A percentile compares a stretch with the other conserved stretches of the same genome.
These are phyloP conservation scores for Colletotrichum sansevieriae DNA, from an alignment of 2,329 filamentous ascomycete species.

Conservation along the genomic window DNA sequence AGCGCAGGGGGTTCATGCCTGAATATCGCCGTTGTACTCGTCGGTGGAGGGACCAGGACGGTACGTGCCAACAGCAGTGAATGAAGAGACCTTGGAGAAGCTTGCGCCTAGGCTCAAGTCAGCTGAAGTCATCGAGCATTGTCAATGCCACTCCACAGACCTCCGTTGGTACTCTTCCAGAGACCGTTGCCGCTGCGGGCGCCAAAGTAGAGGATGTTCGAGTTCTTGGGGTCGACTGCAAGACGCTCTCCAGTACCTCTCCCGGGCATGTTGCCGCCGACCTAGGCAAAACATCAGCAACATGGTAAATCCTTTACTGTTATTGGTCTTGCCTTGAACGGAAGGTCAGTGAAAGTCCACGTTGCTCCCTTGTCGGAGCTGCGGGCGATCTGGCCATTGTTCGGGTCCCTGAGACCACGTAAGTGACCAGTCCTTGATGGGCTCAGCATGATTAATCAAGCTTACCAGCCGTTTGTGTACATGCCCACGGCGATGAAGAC, in stretches of 20 bases:
- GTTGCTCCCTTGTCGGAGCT: constrained; percentile 67
- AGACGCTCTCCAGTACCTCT: constrained; percentile 71
- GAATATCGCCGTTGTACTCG: constrained; percentile 58
- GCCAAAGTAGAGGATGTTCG: constrained; percentile 69
- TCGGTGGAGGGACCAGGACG: constrained; percentile 57
- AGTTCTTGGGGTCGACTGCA: constrained; percentile 69
- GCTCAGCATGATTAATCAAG: not conserved
- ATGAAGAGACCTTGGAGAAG: constrained; percentile 67
- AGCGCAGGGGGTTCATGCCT: constrained; percentile 44
- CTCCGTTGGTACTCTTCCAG: constrained; percentile 68
- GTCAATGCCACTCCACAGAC: constrained; percentile 65
- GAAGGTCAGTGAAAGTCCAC: constrained; percentile 62
- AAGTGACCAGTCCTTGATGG: not conserved
- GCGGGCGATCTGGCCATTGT: constrained; percentile 66
- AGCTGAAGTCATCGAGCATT: constrained; percentile 54
- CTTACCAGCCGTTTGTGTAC: constrained; percentile 69
- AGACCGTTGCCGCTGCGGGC: constrained; percentile 70
- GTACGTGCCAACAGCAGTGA: constrained; percentile 66
- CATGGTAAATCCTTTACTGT: fast-evolving
- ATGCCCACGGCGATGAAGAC: constrained; percentile 68
- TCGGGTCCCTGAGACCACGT: constrained; percentile 59
- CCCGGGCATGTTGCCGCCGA: constrained; percentile 73
- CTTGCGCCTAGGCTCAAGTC: constrained; percentile 59
- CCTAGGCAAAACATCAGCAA: constrained; percentile 39
- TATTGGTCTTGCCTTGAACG: constrained; percentile 60